Evolutionary conservation across 2,329 filamentous ascomycete species (phyloP), one percentile per base, ranked within the genome.

Genomic region (Madurella fahalii): DNA sequence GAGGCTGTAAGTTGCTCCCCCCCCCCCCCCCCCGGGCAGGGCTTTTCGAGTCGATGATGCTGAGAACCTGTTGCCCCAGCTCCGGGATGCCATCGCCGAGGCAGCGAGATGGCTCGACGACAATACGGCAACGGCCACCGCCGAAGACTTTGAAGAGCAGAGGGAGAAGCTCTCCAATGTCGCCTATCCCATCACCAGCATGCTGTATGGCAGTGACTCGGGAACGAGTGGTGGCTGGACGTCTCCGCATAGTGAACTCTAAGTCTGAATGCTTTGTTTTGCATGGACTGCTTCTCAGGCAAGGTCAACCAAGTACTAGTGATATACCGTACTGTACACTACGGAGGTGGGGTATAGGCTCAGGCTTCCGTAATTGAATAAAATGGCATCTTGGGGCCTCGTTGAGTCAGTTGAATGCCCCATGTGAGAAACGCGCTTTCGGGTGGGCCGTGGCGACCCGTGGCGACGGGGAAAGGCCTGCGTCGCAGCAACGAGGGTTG

Each of bases 111-210:
- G 94, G 94, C 85, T 99, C 57, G 90, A 96, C 64, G 89, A 95
- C 82, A 92, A 96, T 77, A 89, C 83, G 5, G 42, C 53, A 32
- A 53, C 58, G 62, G 84, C 87, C 62, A 87, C 81, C 62, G 81
- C 90, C 54, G 92, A 96, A 77, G 94, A 97, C 79, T 96, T 97
- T 67, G 90, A 96, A 75, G 94, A 99, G 83, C 92, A 97, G 81
- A 95, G 94, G 82, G 93, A 99, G 87, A 96, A 95, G 83, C 83
- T 99, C 63, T 94, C 89, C 65, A 87, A 88, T 72, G 89, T 96
- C 62, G 94, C 92, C 50, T 95, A 97, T 79, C 94, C 94, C 63
- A 97, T 97, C 77, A 97, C 93, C 66, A 95, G 89, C 79, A 97
- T 96, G 84, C 82, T 96, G 68, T 96, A 96, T 79, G 77, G 78